Percentiles rank a stretch among this genome's conserved stretches.
These are phyloP conservation scores for Acephala macrosclerotiorum DNA, from an alignment of 2,329 filamentous ascomycete species.

Conservation along the genomic window DNA sequence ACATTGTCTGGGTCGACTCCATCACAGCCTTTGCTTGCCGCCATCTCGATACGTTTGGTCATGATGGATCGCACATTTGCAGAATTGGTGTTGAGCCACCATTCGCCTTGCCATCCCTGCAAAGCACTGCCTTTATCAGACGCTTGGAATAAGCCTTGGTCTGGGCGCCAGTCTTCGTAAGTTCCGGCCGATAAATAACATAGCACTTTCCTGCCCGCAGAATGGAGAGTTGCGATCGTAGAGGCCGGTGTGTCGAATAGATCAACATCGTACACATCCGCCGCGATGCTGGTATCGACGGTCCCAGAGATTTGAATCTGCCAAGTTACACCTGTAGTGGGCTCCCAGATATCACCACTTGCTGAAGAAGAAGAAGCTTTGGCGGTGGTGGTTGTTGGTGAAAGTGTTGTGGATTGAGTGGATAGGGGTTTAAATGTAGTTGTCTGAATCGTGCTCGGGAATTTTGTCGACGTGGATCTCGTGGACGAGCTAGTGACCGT, in stretches of 20 bases:
- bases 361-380: conserved; percentile 1
- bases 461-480: background rate
- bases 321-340: conserved; percentile 26
- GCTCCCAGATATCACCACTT: conserved; percentile 26
- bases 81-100: conserved; percentile 69
- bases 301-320: conserved; percentile 26
- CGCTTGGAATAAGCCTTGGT: conserved; percentile 58
- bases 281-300: conserved; percentile 15
- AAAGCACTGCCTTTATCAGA: conserved; percentile 65
- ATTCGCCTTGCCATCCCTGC: conserved; percentile 71
- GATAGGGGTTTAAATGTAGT: background rate
- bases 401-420: background rate
- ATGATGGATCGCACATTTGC: conserved; percentile 69
- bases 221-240: conserved; percentile 56
- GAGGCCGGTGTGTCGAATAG: conserved; percentile 53
- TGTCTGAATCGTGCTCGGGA: conserved; percentile 1
- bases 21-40: conserved; percentile 68
- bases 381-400: background rate
- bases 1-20: conserved; percentile 77
- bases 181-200: conserved; percentile 80
- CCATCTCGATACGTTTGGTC: conserved; percentile 64
- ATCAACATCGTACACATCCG: conserved; percentile 48
- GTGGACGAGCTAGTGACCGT: background rate
- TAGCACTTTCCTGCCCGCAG: conserved; percentile 65
- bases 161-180: conserved; percentile 69